Percentiles rank a stretch among this genome's conserved stretches.
phyloP scores from a whole-genome alignment of 2,329 filamentous ascomycete genomes.

The Fusarium palustre region DNA sequence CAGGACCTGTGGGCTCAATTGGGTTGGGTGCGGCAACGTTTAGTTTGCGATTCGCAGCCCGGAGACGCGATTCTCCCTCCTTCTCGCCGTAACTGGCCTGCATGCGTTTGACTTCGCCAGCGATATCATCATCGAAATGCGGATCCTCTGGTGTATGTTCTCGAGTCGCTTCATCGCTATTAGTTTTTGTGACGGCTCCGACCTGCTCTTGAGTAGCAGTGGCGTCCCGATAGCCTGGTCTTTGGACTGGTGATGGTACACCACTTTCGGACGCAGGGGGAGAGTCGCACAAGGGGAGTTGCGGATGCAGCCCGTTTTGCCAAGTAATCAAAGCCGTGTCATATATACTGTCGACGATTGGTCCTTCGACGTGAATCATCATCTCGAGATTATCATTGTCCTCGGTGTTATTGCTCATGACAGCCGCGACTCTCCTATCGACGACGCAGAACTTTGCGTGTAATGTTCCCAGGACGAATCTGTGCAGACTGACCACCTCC shows the following conservation, averaged over 20 bases:
- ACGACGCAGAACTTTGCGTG: slow-evolving; percentile 84
- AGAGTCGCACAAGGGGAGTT: slow-evolving; percentile 16
- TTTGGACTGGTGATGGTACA: neutral
- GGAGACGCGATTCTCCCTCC: slow-evolving; percentile 63
- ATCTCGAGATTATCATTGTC: slow-evolving; percentile 86
- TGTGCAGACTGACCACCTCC: slow-evolving; percentile 79
- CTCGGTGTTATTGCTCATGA: slow-evolving; percentile 84
- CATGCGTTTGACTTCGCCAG: slow-evolving; percentile 70
- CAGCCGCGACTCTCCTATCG: slow-evolving; percentile 75
- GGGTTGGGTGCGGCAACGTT: slow-evolving; percentile 69
- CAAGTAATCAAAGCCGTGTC: slow-evolving; percentile 80
- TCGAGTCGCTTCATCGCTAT: slow-evolving; percentile 50
- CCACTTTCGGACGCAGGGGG: slow-evolving; percentile 6
- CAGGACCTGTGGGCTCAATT: slow-evolving; percentile 65
- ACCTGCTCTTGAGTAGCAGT: rapidly evolving
- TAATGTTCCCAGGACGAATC: slow-evolving; percentile 77
- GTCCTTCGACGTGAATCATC: slow-evolving; percentile 80
- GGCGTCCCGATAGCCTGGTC: neutral
- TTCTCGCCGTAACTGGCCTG: slow-evolving; percentile 67
- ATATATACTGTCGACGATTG: slow-evolving; percentile 80
- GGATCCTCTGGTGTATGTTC: slow-evolving; percentile 70
- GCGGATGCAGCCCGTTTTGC: slow-evolving; percentile 65
- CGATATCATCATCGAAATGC: slow-evolving; percentile 73
- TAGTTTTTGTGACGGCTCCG: neutral
- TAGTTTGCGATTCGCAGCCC: slow-evolving; percentile 73